Percentiles rank a stretch among this genome's conserved stretches.
These are phyloP conservation scores for Scorias spongiosa DNA, from an alignment of 2,329 filamentous ascomycete genomes.

Conservation along the genomic window DNA sequence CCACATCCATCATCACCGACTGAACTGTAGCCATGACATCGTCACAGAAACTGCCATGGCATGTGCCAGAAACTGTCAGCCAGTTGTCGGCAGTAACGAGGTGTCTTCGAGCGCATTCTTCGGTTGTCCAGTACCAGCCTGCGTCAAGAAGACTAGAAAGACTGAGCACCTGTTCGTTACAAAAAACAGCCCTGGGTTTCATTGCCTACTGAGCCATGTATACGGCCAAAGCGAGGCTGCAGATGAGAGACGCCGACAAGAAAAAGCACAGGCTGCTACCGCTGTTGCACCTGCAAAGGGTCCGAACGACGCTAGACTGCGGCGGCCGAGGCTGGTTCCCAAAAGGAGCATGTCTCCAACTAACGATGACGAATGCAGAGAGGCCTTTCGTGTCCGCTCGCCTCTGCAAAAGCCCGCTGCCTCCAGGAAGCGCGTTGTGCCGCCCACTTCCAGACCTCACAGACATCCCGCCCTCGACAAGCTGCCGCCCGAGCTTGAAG, in stretches of 20 bases:
- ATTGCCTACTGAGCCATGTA: not conserved
- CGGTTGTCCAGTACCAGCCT: not conserved
- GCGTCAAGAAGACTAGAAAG: not conserved
- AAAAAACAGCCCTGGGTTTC: not conserved
- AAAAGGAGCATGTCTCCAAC: not conserved
- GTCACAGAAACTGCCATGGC: not conserved
- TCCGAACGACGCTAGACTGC: not conserved
- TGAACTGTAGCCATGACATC: not conserved
- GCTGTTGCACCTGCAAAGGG: not conserved
- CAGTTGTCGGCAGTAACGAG: not conserved
- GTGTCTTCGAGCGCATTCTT: not conserved
- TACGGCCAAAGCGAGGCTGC: not conserved
- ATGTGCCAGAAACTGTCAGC: not conserved
- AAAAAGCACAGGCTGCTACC: not conserved
- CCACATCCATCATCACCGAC: not conserved
- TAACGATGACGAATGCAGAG: not conserved
- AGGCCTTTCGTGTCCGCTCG: not conserved
- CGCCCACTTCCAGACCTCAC: not conserved
- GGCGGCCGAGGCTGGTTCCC: not conserved
- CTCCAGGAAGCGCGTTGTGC: not conserved
- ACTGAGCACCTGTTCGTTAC: not conserved
- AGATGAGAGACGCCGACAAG: not conserved
- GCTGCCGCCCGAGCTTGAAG: too few relatives aligned
- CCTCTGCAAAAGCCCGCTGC: not conserved
- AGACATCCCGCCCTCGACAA: too few relatives aligned